A percentile compares a stretch with the other conserved stretches of the same genome.
Evolutionary conservation across 2,329 filamentous ascomycete genomes (phyloP).

Genomic region (Gaeumannomyces sp.): DNA sequence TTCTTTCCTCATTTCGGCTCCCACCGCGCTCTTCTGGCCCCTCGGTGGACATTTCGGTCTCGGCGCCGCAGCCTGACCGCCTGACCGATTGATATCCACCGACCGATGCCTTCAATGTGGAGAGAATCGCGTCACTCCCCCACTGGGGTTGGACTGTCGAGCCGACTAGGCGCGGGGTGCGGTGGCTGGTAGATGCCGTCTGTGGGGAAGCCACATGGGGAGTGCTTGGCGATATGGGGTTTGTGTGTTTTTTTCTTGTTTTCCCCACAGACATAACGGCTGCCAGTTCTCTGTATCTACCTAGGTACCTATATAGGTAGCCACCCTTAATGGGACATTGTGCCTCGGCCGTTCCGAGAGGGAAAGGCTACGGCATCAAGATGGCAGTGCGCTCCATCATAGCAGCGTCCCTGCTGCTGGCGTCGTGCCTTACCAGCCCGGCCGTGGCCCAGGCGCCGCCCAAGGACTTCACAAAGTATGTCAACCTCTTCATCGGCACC

Average conservation of each 20-base stretch:
- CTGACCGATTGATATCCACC: background rate
- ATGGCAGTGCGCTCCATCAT: background rate
- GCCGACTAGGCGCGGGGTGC: background rate
- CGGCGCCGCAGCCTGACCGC: background rate
- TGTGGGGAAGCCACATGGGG: background rate
- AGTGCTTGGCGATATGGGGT: background rate
- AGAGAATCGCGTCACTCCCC: too few relatives aligned
- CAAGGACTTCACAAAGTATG: constrained; percentile 2
- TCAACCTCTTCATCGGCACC: background rate
- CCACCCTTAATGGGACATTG: background rate
- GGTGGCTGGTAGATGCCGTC: background rate
- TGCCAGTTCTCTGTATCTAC: background rate
- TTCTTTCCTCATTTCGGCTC: background rate
- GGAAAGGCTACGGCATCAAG: background rate
- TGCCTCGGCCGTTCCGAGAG: background rate
- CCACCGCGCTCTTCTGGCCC: too few relatives aligned
- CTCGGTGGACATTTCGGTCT: background rate
- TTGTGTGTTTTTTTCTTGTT: background rate
- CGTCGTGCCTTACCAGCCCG: background rate
- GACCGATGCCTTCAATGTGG: too few relatives aligned
- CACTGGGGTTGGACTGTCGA: background rate
- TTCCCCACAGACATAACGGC: background rate
- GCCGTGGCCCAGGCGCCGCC: background rate
- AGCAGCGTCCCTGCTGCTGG: background rate
- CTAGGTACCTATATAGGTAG: too few relatives aligned